Percentiles rank a stretch among this genome's conserved stretches.
Evolutionary conservation across 306 rosid species (phyloP).

Genomic region (Clitoria ternatea): DNA sequence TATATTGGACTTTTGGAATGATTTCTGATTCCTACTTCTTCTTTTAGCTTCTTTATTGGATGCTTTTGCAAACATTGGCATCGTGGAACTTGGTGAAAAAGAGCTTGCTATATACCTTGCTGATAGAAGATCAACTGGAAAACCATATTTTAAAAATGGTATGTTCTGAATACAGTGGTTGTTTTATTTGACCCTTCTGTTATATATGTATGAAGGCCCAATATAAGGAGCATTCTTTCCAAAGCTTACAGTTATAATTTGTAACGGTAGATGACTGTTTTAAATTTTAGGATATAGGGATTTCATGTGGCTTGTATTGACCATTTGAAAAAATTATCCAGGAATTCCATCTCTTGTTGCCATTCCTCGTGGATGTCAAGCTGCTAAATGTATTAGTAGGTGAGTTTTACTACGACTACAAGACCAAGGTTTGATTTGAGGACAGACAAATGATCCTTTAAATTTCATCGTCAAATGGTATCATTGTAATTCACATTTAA

Average conservation of each 20-base stretch:
- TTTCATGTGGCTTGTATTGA: constrained; percentile 10
- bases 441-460: not conserved
- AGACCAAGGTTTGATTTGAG: constrained; percentile 9
- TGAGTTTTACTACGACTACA: constrained; percentile 41
- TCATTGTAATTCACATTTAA: not conserved
- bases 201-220: not conserved
- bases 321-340: constrained; percentile 28
- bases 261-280: not conserved
- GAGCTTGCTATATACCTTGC: constrained; percentile 66
- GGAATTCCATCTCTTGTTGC: constrained; percentile 80
- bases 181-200: not conserved
- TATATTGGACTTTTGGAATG: not conserved
- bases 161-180: constrained; percentile 28
- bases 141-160: constrained; percentile 75
- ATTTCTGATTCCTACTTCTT: constrained; percentile 21
- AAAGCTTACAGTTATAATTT: not conserved
- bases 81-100: constrained; percentile 74
- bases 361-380: constrained; percentile 59
- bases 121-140: constrained; percentile 73
- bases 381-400: constrained; percentile 65
- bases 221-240: not conserved
- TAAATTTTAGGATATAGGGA: not conserved
- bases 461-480: not conserved
- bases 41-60: constrained; percentile 64
- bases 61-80: constrained; percentile 56